Evolutionary conservation across 805 yeast genomes (phyloP).

Genomic region (Brettanomyces bruxellensis): DNA sequence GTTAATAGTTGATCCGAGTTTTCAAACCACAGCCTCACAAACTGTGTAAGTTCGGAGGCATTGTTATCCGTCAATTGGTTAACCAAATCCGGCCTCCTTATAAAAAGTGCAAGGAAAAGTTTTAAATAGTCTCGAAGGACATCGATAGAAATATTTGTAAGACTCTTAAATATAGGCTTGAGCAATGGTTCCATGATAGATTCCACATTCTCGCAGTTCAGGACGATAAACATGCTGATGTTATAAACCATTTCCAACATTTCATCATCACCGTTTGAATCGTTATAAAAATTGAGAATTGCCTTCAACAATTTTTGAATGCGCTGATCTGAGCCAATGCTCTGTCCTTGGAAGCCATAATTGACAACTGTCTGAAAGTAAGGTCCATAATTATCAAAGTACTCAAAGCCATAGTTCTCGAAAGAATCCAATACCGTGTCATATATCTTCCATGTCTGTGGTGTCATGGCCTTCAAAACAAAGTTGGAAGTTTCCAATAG

Average conservation of each 20-base stretch:
- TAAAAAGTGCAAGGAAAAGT: neutral
- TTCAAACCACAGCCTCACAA: slow-evolving; percentile 40
- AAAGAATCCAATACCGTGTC: slow-evolving; percentile 32
- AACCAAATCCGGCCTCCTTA: slow-evolving; percentile 1
- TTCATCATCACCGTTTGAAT: slow-evolving; percentile 14
- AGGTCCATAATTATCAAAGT: slow-evolving; percentile 37
- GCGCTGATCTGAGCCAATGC: slow-evolving; percentile 9
- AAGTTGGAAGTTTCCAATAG: slow-evolving; percentile 59
- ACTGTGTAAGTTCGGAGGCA: slow-evolving; percentile 16
- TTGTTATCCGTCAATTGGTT: neutral
- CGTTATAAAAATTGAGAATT: slow-evolving; percentile 12
- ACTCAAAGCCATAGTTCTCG: slow-evolving; percentile 44
- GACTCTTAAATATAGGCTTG: slow-evolving; percentile 30
- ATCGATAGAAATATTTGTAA: slow-evolving; percentile 8
- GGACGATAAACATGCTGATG: slow-evolving; percentile 4
- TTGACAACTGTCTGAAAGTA: slow-evolving; percentile 40
- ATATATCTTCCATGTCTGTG: slow-evolving; percentile 38
- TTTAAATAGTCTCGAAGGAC: neutral
- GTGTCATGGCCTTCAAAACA: slow-evolving; percentile 38
- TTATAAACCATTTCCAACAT: slow-evolving; percentile 14
- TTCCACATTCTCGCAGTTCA: slow-evolving; percentile 5
- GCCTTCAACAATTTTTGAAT: slow-evolving; percentile 16
- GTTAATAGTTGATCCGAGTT: slow-evolving; percentile 33
- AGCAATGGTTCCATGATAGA: slow-evolving; percentile 9
- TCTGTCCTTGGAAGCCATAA: slow-evolving; percentile 29